Evolutionary conservation across 495 filamentous ascomycete species (phyloP).

Genomic region (Ascobolus immersus): DNA sequence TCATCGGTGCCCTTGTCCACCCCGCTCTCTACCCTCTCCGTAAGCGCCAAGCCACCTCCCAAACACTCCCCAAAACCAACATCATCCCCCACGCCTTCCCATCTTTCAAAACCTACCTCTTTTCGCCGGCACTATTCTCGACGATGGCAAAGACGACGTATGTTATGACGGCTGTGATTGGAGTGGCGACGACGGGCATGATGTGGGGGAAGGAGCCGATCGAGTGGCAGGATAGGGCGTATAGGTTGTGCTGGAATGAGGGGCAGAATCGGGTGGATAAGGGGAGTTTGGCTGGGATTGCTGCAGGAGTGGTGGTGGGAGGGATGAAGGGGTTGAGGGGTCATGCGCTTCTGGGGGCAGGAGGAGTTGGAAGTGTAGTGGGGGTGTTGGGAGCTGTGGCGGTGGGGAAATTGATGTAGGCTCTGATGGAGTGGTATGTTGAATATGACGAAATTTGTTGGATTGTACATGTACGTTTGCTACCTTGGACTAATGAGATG

Average conservation of each 20-base stretch:
- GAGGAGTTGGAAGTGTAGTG: too few species aligned
- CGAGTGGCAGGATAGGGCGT: conserved; percentile 37
- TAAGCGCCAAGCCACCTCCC: conserved; percentile 3
- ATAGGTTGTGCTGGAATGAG: conserved; percentile 29
- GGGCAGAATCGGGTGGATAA: conserved; percentile 29
- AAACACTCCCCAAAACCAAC: neutral
- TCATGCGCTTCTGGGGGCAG: conserved; percentile 16
- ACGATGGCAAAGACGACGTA: conserved; percentile 2
- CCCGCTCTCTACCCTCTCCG: conserved; percentile 12
- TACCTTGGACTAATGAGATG: too few species aligned
- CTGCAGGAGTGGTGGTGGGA: conserved; percentile 15
- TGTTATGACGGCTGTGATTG: conserved; percentile 6
- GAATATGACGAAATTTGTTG: too few species aligned
- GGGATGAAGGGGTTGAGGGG: conserved; percentile 8
- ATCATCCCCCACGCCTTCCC: too few species aligned
- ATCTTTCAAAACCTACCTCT: too few species aligned
- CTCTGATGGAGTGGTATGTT: conserved; percentile 13
- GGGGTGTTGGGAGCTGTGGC: conserved; percentile 16
- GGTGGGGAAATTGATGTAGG: conserved; percentile 22
- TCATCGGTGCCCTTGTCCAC: conserved; percentile 22
- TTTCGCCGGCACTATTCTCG: neutral
- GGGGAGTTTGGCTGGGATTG: conserved; percentile 21
- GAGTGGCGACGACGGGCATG: conserved; percentile 17
- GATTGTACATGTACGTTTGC: too few species aligned
- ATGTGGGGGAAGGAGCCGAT: conserved; percentile 32